phyloP scores from a whole-genome alignment of 164 flowering plant genomes.

The Magnolia changhungtana region DNA sequence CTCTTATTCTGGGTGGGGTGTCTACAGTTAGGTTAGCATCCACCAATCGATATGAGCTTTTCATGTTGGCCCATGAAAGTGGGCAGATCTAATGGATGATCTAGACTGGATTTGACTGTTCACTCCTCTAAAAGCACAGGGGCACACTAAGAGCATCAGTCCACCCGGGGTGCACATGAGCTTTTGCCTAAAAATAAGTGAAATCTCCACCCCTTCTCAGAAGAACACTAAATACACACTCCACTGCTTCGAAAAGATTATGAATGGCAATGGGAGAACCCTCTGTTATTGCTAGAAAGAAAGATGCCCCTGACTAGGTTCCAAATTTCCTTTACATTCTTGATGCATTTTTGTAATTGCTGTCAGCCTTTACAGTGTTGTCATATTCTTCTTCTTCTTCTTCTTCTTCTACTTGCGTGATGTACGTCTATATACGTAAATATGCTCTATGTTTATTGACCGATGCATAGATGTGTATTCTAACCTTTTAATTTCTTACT shows the following conservation, averaged over 20 bases:
- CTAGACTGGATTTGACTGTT: too few relatives aligned
- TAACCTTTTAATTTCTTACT: constrained; percentile 9
- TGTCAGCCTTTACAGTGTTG: too few relatives aligned
- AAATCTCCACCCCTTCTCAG: not conserved
- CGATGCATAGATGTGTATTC: not conserved
- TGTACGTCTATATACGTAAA: too few relatives aligned
- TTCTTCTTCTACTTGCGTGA: not conserved
- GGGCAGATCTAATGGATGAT: too few relatives aligned
- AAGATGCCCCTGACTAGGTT: not conserved
- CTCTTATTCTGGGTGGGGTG: too few relatives aligned
- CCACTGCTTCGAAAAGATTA: not conserved
- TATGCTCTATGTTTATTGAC: too few relatives aligned
- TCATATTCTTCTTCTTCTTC: not conserved
- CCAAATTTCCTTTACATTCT: not conserved
- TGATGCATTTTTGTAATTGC: not conserved
- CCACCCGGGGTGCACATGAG: too few relatives aligned
- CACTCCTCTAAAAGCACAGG: too few relatives aligned
- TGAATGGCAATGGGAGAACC: not conserved
- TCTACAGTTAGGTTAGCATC: too few relatives aligned
- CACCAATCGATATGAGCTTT: too few relatives aligned
- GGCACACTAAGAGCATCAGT: too few relatives aligned
- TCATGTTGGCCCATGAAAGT: too few relatives aligned
- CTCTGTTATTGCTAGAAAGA: not conserved
- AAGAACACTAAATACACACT: not conserved
- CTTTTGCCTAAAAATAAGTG: not conserved